phyloP scores from a whole-genome alignment of 805 yeast genomes.

The Yamadazyma kitorensis region DNA sequence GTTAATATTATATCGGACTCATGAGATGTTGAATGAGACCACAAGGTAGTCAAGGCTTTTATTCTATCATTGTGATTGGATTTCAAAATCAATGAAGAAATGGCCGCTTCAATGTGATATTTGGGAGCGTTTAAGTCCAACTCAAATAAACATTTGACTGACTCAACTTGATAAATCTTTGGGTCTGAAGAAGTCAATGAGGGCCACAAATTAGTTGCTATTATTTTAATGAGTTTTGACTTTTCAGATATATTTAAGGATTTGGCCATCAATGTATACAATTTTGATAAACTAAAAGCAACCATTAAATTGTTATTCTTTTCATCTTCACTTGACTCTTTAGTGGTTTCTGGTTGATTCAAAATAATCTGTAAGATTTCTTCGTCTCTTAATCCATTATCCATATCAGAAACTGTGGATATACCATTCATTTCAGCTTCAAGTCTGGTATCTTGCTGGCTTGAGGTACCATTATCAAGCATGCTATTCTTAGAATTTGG shows the following conservation, averaged over 20 bases:
- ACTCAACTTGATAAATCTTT: slow-evolving; percentile 60
- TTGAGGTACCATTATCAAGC: too few species aligned
- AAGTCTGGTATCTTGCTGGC: not conserved
- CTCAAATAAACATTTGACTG: slow-evolving; percentile 61
- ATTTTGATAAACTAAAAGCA: slow-evolving; percentile 43
- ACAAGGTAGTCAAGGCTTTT: slow-evolving; percentile 59
- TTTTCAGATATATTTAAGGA: slow-evolving; percentile 29
- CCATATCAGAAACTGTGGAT: too few species aligned
- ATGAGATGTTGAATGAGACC: slow-evolving; percentile 66
- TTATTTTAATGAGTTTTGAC: slow-evolving; percentile 19
- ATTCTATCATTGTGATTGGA: slow-evolving; percentile 36
- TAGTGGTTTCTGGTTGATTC: slow-evolving; percentile 10
- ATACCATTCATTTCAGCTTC: too few species aligned
- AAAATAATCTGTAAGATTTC: slow-evolving; percentile 15
- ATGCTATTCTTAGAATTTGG: slow-evolving; percentile 18
- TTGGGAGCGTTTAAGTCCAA: slow-evolving; percentile 53
- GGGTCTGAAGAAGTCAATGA: slow-evolving; percentile 50
- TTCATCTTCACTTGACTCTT: slow-evolving; percentile 6
- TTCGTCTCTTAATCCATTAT: slow-evolving; percentile 9
- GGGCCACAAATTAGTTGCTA: slow-evolving; percentile 52
- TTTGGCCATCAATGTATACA: slow-evolving; percentile 35
- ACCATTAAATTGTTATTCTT: slow-evolving; percentile 14
- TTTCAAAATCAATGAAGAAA: slow-evolving; percentile 53
- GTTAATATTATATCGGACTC: slow-evolving; percentile 51
- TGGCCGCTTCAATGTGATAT: slow-evolving; percentile 68